Percentiles rank a stretch among this genome's conserved stretches.
These are phyloP conservation scores for Miamiensis avidus DNA, from an alignment of 169 alveolate species.

Conservation along the genomic window DNA sequence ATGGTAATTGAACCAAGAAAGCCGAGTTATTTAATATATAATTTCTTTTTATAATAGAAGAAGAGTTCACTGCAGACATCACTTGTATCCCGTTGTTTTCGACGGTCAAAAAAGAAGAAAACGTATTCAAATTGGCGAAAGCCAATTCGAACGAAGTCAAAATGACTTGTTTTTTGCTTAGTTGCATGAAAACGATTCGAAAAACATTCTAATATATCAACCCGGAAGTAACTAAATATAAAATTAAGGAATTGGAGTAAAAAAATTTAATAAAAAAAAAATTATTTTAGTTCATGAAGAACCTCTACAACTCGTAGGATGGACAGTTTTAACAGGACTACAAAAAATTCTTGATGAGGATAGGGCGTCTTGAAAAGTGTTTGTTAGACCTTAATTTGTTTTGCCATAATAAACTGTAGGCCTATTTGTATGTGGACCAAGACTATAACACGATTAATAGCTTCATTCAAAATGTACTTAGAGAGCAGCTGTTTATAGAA, in stretches of 20 bases:
- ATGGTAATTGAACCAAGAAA: not conserved
- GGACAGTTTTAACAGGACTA: conserved; percentile 35
- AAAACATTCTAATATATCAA: conserved; percentile 24
- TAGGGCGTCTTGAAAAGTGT: conserved; percentile 40
- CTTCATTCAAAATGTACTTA: conserved; percentile 40
- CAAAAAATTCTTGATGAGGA: conserved; percentile 29
- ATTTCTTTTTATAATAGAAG: not conserved
- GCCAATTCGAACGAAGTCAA: conserved; percentile 44
- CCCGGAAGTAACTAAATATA: not conserved
- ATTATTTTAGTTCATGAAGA: not conserved
- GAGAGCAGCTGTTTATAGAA: conserved; percentile 44
- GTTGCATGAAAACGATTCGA: conserved; percentile 41
- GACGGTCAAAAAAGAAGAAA: conserved; percentile 37
- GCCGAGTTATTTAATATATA: no score
- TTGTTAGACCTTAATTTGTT: conserved; percentile 34
- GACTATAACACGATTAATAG: conserved; percentile 40
- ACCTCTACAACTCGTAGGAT: not conserved
- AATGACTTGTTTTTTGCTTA: conserved; percentile 39
- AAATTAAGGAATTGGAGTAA: not conserved
- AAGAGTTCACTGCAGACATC: not conserved
- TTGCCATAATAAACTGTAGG: conserved; percentile 37
- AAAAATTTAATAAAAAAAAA: not conserved
- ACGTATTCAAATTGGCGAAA: conserved; percentile 41
- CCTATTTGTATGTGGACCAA: conserved; percentile 43
- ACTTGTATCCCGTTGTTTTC: conserved; percentile 23